Percentiles rank a stretch among this genome's conserved stretches.
Evolutionary conservation across 495 filamentous ascomycete species (phyloP).

Genomic region (Hypoxylon trugodes): DNA sequence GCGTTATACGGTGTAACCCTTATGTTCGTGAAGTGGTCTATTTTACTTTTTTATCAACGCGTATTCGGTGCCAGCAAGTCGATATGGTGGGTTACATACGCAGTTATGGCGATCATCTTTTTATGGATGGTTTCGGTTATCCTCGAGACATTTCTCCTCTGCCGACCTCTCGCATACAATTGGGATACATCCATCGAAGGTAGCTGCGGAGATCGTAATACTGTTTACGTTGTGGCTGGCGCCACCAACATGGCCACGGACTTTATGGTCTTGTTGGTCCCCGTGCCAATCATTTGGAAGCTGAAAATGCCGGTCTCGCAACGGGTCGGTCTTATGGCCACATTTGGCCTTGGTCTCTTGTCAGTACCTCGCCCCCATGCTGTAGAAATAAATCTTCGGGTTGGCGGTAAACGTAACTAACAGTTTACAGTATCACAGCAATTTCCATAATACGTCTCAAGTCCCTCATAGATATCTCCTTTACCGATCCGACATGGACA

Average conservation of each 20-base stretch:
- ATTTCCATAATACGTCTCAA: neutral
- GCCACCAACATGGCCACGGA: slow-evolving; percentile 1
- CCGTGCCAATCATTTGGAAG: neutral
- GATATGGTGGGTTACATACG: neutral
- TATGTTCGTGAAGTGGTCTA: slow-evolving; percentile 1
- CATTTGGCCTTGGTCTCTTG: neutral
- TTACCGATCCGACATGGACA: slow-evolving; percentile 2
- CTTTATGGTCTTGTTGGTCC: neutral
- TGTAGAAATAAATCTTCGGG: neutral
- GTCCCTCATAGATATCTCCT: slow-evolving; percentile 1
- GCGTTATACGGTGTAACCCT: neutral
- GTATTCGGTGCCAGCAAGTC: neutral
- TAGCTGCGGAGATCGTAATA: neutral
- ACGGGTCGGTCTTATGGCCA: neutral
- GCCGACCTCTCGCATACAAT: slow-evolving; percentile 1
- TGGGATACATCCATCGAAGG: slow-evolving; percentile 4
- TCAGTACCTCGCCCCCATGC: neutral
- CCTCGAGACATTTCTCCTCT: slow-evolving; percentile 2
- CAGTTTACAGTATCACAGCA: neutral
- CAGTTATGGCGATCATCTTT: slow-evolving; percentile 1
- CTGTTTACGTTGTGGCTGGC: neutral
- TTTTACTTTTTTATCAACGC: neutral
- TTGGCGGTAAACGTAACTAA: neutral
- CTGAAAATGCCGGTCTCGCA: neutral
- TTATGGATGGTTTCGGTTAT: slow-evolving; percentile 1